A percentile compares a stretch with the other conserved stretches of the same genome.
These are phyloP conservation scores for Pythium dissotocum DNA, from an alignment of 352 stramenopile genomes.

Conservation along the genomic window DNA sequence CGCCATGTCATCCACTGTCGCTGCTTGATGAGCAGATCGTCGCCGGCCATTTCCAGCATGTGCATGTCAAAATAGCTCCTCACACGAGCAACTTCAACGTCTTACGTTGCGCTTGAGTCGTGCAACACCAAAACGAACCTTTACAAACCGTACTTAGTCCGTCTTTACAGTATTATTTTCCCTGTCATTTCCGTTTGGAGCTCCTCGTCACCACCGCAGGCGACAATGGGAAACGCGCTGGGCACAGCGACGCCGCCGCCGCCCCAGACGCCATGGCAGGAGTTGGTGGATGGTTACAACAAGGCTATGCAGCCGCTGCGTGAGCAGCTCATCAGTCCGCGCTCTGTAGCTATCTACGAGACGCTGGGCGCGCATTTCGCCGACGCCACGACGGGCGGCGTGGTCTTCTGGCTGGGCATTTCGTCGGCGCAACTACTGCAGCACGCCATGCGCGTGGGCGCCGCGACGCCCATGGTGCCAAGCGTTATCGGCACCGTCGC, in stretches of 20 bases:
- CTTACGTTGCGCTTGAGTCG: neutral
- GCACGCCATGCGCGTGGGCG: constrained; percentile 23
- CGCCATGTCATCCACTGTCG: neutral
- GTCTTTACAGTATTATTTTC: neutral
- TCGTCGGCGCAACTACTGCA: constrained; percentile 32
- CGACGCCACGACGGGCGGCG: constrained; percentile 34
- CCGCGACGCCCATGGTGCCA: constrained; percentile 29
- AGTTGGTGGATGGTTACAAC: neutral
- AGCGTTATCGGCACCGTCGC: constrained; percentile 29
- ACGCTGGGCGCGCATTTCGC: constrained; percentile 22
- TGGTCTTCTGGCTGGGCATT: constrained; percentile 38
- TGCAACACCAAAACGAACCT: neutral
- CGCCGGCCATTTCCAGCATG: too few relatives aligned
- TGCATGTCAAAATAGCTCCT: constrained; percentile 3
- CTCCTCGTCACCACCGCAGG: neutral
- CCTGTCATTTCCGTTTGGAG: neutral
- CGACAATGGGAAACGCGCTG: constrained; percentile 3
- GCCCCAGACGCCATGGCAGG: neutral
- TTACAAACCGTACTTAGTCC: neutral
- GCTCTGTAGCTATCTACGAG: constrained; percentile 26
- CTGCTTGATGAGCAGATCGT: neutral
- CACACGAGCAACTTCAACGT: neutral
- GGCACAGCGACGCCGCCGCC: neutral
- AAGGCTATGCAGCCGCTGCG: neutral
- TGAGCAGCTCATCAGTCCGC: constrained; percentile 24